A percentile compares a stretch with the other conserved stretches of the same genome.
These are phyloP conservation scores for Microthlaspi erraticum DNA, from an alignment of 345 rosid genomes.

Conservation along the genomic window DNA sequence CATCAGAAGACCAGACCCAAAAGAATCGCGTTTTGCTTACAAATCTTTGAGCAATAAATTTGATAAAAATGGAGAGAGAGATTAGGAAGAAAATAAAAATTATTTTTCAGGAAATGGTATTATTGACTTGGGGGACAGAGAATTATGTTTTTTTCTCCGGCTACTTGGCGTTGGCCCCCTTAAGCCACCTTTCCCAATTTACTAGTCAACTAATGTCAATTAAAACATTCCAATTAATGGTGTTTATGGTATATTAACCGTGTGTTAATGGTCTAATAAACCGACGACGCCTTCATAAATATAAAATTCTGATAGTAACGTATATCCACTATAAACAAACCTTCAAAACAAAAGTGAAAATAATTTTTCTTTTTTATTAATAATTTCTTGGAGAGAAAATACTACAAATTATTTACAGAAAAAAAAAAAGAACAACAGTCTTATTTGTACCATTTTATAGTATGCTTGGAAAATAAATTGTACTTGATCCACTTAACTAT, in stretches of 20 bases:
- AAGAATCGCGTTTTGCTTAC: constrained; percentile 10
- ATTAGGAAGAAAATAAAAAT: neutral
- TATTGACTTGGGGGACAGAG: constrained; percentile 28
- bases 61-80: constrained; percentile 9
- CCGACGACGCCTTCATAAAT: too few species aligned
- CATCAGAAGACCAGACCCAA: constrained; percentile 41
- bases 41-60: constrained; percentile 1
- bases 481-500: too few species aligned
- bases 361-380: too few species aligned
- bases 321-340: too few species aligned
- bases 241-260: neutral
- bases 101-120: neutral
- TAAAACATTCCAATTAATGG: neutral
- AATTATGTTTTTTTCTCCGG: constrained; percentile 6
- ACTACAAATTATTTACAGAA: too few species aligned
- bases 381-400: too few species aligned
- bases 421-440: too few species aligned
- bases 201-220: constrained; percentile 38
- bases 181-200: constrained; percentile 30
- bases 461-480: too few species aligned
- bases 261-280: neutral
- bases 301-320: too few species aligned
- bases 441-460: too few species aligned
- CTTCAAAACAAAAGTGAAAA: too few species aligned
- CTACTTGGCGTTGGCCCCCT: constrained; percentile 19